Conservation (phyloP, 306 rosid genomes). For the Medicago arabica region DNA sequence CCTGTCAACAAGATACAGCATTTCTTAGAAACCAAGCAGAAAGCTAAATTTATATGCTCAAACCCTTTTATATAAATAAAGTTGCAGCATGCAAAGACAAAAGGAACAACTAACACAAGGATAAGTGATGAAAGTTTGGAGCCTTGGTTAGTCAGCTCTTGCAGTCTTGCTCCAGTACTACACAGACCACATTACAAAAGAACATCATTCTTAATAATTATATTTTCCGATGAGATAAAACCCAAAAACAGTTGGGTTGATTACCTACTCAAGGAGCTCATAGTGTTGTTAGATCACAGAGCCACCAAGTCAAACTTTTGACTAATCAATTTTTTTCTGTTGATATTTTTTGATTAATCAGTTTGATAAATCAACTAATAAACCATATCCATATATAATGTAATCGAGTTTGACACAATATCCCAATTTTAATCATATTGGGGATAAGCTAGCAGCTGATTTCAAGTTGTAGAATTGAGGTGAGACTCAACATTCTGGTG, state of each 20-base stretch:
- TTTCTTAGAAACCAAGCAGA: constrained; percentile 38
- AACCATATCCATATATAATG: background rate
- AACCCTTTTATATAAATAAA: constrained; percentile 7
- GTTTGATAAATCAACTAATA: background rate
- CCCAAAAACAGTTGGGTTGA: constrained; percentile 4
- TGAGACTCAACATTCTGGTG: background rate
- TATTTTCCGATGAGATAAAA: background rate
- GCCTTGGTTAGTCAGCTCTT: background rate
- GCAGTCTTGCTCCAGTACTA: background rate
- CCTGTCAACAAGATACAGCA: constrained; percentile 56
- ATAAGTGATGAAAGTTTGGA: constrained; percentile 8
- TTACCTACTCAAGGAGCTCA: constrained; percentile 7
- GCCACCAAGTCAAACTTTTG: constrained; percentile 4
- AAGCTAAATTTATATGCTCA: constrained; percentile 20
- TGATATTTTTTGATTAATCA: background rate
- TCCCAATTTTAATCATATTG: constrained; percentile 31
- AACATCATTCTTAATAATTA: background rate
- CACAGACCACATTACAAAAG: constrained; percentile 9
- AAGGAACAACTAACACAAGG: constrained; percentile 8
- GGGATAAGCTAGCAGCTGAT: background rate
- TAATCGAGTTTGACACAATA: constrained; percentile 20
- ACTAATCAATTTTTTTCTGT: background rate
- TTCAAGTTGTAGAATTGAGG: constrained; percentile 20
- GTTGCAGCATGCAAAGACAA: constrained; percentile 35
- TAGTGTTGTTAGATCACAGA: constrained; percentile 3